Percentiles rank a stretch among this genome's conserved stretches.
Evolutionary conservation across 2,329 filamentous ascomycete species (phyloP).

Genomic region (Alternaria sp.): DNA sequence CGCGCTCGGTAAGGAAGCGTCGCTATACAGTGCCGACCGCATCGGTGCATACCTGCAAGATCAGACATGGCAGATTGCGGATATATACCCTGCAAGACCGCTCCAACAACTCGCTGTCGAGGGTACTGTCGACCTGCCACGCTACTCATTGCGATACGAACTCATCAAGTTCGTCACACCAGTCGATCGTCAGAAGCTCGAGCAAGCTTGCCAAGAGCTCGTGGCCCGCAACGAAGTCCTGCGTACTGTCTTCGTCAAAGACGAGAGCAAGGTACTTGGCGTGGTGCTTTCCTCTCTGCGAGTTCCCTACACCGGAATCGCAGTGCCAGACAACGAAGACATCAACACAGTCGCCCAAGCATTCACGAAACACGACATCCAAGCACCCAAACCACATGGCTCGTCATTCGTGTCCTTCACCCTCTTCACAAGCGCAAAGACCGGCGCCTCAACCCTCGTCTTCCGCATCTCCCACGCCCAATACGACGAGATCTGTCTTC

Average conservation of each 20-base stretch:
- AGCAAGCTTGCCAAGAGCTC: constrained; percentile 60
- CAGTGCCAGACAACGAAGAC: constrained; percentile 53
- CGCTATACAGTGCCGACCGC: constrained; percentile 55
- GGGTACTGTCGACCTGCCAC: constrained; percentile 63
- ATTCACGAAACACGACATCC: constrained; percentile 63
- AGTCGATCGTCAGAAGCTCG: constrained; percentile 58
- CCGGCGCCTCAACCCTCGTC: constrained; percentile 58
- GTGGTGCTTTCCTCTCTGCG: constrained; percentile 64
- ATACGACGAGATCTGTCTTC: constrained; percentile 72
- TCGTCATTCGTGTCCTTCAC: constrained; percentile 51
- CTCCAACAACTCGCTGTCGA: constrained; percentile 66
- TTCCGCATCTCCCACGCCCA: constrained; percentile 72
- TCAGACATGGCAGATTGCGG: constrained; percentile 58
- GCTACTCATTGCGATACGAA: constrained; percentile 69
- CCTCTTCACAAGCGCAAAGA: constrained; percentile 66
- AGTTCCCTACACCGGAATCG: constrained; percentile 53
- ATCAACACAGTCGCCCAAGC: constrained; percentile 60
- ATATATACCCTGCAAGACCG: constrained; percentile 65
- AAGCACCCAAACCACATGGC: constrained; percentile 63
- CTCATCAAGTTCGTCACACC: constrained; percentile 65
- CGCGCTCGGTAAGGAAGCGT: constrained; percentile 53
- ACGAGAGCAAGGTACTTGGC: constrained; percentile 59
- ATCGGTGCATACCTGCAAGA: constrained; percentile 61
- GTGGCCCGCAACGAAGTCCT: constrained; percentile 68
- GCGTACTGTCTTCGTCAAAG: constrained; percentile 67